phyloP scores from a whole-genome alignment of 2,329 filamentous ascomycete species.

The Curvularia sp. region DNA sequence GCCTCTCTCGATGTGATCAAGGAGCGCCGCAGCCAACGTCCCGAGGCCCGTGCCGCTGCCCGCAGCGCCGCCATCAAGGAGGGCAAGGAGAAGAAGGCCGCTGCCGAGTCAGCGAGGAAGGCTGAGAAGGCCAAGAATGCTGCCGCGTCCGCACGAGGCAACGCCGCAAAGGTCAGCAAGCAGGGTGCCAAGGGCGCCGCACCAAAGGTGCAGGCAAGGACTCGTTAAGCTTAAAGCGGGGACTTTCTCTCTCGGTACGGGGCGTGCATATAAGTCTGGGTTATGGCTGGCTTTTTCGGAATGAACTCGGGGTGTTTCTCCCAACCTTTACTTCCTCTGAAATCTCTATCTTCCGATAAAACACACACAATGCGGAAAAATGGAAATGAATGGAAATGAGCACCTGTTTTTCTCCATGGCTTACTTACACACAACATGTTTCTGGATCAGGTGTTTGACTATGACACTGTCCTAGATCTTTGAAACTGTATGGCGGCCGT shows the following conservation, averaged over 20 bases:
- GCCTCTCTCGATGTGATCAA: slow-evolving; percentile 99
- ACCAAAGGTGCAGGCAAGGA: slow-evolving; percentile 83
- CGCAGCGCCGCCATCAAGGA: slow-evolving; percentile 92
- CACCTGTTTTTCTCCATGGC: slow-evolving; percentile 2
- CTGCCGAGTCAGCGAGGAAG: slow-evolving; percentile 91
- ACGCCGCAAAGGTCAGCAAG: slow-evolving; percentile 88
- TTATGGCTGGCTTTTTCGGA: slow-evolving; percentile 38
- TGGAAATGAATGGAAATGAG: slow-evolving; percentile 41
- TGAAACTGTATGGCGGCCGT: slow-evolving; percentile 38
- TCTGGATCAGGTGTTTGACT: slow-evolving; percentile 30
- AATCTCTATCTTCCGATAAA: slow-evolving; percentile 27
- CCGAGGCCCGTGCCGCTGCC: slow-evolving; percentile 92
- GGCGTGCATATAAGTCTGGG: slow-evolving; percentile 32
- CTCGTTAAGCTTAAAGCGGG: slow-evolving; percentile 69
- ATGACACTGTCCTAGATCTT: slow-evolving; percentile 30
- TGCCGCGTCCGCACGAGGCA: slow-evolving; percentile 74
- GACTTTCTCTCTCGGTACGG: slow-evolving; percentile 4
- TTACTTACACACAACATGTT: slow-evolving; percentile 30
- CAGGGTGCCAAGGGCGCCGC: slow-evolving; percentile 92
- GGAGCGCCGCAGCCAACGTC: slow-evolving; percentile 94
- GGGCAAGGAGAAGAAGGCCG: slow-evolving; percentile 98
- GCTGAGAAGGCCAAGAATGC: slow-evolving; percentile 98
- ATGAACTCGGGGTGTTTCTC: slow-evolving; percentile 35
- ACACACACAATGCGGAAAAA: slow-evolving; percentile 29
- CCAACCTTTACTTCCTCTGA: slow-evolving; percentile 31